phyloP scores from a whole-genome alignment of 345 rosid species.

The Laguncularia racemosa region DNA sequence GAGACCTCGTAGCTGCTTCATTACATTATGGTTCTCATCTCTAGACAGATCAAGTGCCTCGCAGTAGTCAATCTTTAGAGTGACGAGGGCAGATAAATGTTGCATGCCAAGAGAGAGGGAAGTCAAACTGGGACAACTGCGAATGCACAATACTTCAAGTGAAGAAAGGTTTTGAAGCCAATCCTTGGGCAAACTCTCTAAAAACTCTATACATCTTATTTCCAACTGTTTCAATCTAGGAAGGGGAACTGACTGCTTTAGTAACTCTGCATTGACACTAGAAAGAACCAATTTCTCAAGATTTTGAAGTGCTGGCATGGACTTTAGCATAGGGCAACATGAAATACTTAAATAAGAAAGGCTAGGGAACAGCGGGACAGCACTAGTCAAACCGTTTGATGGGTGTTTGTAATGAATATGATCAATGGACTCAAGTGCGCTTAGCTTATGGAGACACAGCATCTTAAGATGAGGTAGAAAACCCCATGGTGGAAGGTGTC shows the following conservation, averaged over 20 bases:
- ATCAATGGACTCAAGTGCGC: background rate
- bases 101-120: slow-evolving; percentile 3
- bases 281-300: background rate
- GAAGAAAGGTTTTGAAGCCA: slow-evolving; percentile 5
- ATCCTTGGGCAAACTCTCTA: background rate
- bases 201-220: background rate
- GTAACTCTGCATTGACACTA: background rate
- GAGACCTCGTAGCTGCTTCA: background rate
- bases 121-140: background rate
- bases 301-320: background rate
- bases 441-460: background rate
- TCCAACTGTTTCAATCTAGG: background rate
- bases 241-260: background rate
- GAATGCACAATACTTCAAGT: background rate
- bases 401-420: background rate
- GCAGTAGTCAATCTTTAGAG: slow-evolving; percentile 1
- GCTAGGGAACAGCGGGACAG: background rate
- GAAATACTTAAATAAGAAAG: background rate
- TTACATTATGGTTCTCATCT: background rate
- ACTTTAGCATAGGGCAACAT: slow-evolving; percentile 1
- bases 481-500: background rate
- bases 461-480: background rate
- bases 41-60: background rate
- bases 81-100: background rate
- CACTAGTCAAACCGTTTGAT: background rate